Evolutionary conservation across 2,329 filamentous ascomycete species (phyloP), one percentile per base, ranked within the genome.

Genomic region (Epicoccum nigrum): DNA sequence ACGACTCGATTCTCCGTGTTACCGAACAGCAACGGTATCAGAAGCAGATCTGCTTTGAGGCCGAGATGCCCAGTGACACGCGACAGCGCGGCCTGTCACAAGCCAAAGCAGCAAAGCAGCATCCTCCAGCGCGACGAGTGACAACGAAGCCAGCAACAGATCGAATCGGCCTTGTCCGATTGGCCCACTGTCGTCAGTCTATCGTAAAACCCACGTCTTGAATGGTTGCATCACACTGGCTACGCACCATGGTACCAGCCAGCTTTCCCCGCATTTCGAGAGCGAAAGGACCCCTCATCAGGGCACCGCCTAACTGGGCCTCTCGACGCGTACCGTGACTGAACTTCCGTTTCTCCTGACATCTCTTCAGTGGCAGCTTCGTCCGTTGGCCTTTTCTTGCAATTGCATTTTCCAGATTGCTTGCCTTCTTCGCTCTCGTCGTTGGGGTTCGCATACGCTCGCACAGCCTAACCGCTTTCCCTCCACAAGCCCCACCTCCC

Each of bases 221-320:
- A 39, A 55, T 59, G 60, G 58, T 58, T 30, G 42, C 27, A 38
- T 41, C 34, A 40, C 49, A 35, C 44, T 38, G 27, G 38, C 31
- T 13, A 34, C 50, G 51, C 34, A 44, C 31, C 30, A 41, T 41
- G 48, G 30, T 51, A 45, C 42, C 42, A 43, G 56, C 53, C 54
- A 63, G 55, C 54, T 55, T 51, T 59, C 53, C 48, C 63, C 62
- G 62, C 62, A 62, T 61, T 62, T 59, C 58, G 62, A 56, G 27
- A 45, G 55, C 52, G 54, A 39, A 51, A 39, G 41, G 51, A 58
- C 62, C 62, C 62, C 62, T 64, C 60, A 52, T 56, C 37, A 49
- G 61, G 60, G 55, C 49, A 56, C 54, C 49, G 51, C 56, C 35
- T 55, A 49, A 59, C 49, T 60, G 53, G 55, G 51, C 44, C 46